A percentile compares a stretch with the other conserved stretches of the same genome.
phyloP scores from a whole-genome alignment of 2,329 filamentous ascomycete genomes.

The Helotiales sp. region DNA sequence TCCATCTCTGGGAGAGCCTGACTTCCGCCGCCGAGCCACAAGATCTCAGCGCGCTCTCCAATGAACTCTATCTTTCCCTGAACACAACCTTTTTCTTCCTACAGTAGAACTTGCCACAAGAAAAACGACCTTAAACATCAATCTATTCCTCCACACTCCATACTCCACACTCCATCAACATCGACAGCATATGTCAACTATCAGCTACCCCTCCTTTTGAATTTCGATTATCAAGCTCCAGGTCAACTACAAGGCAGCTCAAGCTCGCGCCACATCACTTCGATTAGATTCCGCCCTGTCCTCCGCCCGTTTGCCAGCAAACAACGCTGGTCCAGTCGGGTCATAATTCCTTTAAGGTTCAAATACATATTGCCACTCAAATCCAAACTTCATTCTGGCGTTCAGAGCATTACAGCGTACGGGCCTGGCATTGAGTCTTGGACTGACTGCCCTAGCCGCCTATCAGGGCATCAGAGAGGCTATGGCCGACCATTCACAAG shows the following conservation, averaged over 20 bases:
- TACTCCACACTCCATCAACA: neutral
- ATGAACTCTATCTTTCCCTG: neutral
- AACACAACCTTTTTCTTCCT: conserved; percentile 6
- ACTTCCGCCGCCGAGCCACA: neutral
- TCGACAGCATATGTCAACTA: neutral
- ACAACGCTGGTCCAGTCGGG: neutral
- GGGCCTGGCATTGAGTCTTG: conserved; percentile 63
- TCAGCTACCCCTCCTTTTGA: conserved; percentile 19
- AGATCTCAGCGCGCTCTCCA: neutral
- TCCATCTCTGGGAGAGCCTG: neutral
- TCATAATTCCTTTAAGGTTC: neutral
- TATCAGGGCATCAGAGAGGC: conserved; percentile 54
- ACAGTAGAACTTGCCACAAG: neutral
- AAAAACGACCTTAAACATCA: neutral
- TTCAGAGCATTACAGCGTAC: conserved; percentile 58
- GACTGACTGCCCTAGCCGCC: conserved; percentile 61
- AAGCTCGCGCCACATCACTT: conserved; percentile 26
- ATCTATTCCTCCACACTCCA: neutral
- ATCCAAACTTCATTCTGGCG: conserved; percentile 53
- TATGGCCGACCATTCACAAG: conserved; percentile 41
- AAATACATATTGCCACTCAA: neutral
- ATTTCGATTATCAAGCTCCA: conserved; percentile 21
- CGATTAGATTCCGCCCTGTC: conserved; percentile 20
- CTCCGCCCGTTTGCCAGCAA: neutral
- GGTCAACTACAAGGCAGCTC: conserved; percentile 26